phyloP scores from a whole-genome alignment of 2,329 filamentous ascomycete genomes.

The Xylariaceae sp. region DNA sequence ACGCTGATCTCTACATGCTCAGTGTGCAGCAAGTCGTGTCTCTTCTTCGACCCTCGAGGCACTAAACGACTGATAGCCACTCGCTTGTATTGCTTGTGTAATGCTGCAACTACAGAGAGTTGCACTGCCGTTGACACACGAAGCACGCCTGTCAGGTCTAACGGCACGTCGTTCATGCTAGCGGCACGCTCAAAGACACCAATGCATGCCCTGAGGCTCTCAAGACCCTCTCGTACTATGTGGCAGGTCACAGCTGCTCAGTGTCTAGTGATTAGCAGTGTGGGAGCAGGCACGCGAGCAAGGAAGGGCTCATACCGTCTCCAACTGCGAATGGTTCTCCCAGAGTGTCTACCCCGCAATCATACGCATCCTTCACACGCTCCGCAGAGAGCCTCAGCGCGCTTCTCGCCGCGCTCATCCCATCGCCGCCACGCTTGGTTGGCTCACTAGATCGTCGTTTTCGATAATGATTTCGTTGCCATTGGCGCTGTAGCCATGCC shows the following conservation, averaged over 20 bases:
- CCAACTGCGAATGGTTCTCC: slow-evolving; percentile 35
- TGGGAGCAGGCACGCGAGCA: not conserved
- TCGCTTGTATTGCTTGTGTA: slow-evolving; percentile 37
- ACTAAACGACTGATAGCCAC: slow-evolving; percentile 31
- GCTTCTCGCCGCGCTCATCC: slow-evolving; percentile 26
- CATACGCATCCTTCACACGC: slow-evolving; percentile 34
- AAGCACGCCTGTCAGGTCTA: slow-evolving; percentile 35
- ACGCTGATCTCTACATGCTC: too few relatives aligned
- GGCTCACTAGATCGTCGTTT: slow-evolving; percentile 10
- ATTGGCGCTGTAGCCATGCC: slow-evolving; percentile 35
- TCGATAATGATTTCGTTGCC: slow-evolving; percentile 35
- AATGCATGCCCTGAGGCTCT: slow-evolving; percentile 30
- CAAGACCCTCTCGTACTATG: slow-evolving; percentile 28
- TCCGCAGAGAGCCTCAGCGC: slow-evolving; percentile 34
- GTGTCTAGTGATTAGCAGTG: not conserved
- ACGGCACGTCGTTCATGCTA: slow-evolving; percentile 17
- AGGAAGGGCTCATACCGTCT: slow-evolving; percentile 30
- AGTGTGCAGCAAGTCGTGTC: too few relatives aligned
- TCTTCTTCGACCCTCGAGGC: slow-evolving; percentile 21
- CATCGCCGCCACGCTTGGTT: slow-evolving; percentile 13
- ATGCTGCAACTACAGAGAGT: slow-evolving; percentile 30
- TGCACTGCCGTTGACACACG: slow-evolving; percentile 36
- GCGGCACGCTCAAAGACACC: slow-evolving; percentile 26
- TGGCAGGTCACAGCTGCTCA: slow-evolving; percentile 30
- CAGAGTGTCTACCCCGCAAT: slow-evolving; percentile 33